phyloP scores from a whole-genome alignment of 2,329 filamentous ascomycete species.

The Bipolaris sorokiniana region DNA sequence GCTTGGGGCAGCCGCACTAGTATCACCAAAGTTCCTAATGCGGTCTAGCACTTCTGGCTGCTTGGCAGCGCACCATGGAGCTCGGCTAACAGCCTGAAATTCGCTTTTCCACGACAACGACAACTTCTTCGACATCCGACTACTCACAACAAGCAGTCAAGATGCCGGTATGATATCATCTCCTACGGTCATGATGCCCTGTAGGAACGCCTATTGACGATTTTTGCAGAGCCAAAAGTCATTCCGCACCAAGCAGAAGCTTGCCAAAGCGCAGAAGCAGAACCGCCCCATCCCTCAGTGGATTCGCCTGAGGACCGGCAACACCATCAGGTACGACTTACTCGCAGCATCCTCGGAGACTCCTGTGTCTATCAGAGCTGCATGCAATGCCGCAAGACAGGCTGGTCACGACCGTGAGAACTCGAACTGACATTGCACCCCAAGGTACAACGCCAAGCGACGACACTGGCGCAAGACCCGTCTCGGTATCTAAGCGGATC shows the following conservation, averaged over 20 bases:
- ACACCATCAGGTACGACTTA: conserved; percentile 93
- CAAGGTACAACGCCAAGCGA: conserved; percentile 99
- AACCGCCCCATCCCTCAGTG: conserved; percentile 99
- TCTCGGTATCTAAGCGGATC: conserved; percentile 89
- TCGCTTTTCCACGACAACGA: conserved; percentile 30
- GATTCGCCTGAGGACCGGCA: conserved; percentile 97
- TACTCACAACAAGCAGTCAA: conserved; percentile 43
- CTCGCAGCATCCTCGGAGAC: neutral
- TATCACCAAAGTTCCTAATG: neutral
- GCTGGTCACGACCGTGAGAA: neutral
- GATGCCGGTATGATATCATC: conserved; percentile 47
- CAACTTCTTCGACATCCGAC: conserved; percentile 45
- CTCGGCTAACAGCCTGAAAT: conserved; percentile 13
- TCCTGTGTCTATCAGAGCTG: neutral
- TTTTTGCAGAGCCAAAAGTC: conserved; percentile 90
- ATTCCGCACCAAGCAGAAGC: conserved; percentile 99
- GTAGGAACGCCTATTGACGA: conserved; percentile 18
- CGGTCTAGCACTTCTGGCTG: conserved; percentile 1
- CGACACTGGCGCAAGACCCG: conserved; percentile 99
- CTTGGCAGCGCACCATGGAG: conserved; percentile 16
- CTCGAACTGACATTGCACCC: conserved; percentile 19
- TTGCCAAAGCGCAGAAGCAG: conserved; percentile 99
- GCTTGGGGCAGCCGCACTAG: neutral
- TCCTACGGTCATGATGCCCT: neutral
- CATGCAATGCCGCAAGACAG: conserved; percentile 5